Base-by-base conservation (phyloP, 31 red algal genomes). In the Odonthalia washingtoniensis region DNA sequence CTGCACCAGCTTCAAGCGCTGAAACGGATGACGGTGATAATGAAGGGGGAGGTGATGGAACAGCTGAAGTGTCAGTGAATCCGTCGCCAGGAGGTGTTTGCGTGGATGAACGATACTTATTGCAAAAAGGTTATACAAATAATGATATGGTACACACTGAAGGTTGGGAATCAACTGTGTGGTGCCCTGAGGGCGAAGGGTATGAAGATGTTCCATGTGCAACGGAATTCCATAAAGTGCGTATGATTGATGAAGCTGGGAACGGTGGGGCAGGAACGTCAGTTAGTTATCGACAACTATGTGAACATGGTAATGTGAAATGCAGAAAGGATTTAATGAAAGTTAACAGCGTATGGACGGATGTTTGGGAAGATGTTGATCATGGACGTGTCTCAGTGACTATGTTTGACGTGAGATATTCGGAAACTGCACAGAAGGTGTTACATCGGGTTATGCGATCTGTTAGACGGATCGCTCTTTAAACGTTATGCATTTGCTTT, bases 331-430 rank as follows among this genome's bases (percentile, higher is more conserved):
- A 64, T 40, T 39, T 83, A 43, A 42, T 69, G 1, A 70, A 46
- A 64, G 80, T 83, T 35, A 83, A 83, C 64, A 67, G 61, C 1
- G 80, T 83, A 4, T 83, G 40, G 61, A 69, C 80, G 0, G 62
- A 83, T 49, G 61, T 83, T 3, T 83, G 80, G 80, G 62, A 83
- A n/a, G 80, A 83, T 38, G 67, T 64, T 46, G 40, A 38, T 44
- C 80, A 83, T 83, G 80, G 46, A 32, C 43, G 69, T 37, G 80
- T 43, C 35, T 49, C 40, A 24, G 43, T 83, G 0, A 83, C 80
- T 41, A 83, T 83, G 80, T 83, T 69, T 31, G 80, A 83, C 69
- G 80, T 83, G 33, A 60, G 80, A 28, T 64, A 83, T 40, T 64
- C 80, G 9, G 80, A 83, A 40, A 46, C 38, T 30, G 80, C 80